Base-by-base conservation (phyloP, 2,329 filamentous ascomycete genomes). In the Berkeleyomyces rouxiae region DNA sequence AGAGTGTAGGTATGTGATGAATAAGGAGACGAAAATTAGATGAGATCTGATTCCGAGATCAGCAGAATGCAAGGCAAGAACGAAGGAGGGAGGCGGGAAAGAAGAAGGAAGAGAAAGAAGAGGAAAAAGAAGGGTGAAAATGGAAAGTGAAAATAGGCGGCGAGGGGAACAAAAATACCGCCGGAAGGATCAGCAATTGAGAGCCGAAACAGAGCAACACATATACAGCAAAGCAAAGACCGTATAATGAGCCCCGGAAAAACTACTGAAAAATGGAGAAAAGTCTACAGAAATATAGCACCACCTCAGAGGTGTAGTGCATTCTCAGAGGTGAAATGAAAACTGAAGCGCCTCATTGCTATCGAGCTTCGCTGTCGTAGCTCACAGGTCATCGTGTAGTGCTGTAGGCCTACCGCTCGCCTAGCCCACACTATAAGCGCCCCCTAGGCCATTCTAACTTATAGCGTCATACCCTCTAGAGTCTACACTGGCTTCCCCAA, bases 1-100 rank as follows among this genome's bases (percentile, higher is more conserved):
- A 63, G 61, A 53, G 61, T 62, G 64, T 58, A 61, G 61, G 62
- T 7, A 57, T 65, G 59, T 42, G 57, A 66, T 63, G 67, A 36
- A 11, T 9, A 40, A 39, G 33, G 44, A 61, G 9, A 37, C n/a
- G 33, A 40, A 49, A 36, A 33, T 31, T 23, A 59, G 31, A 59
- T 4, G 23, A 58, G 40, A 33, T 23, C 23, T 23, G 23, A 23
- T 23, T 23, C 23, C 23, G 23, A 23, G 23, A 39, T 33, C 31
- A 57, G 13, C 2, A 57, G 37, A 57, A 39, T 10, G 13, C 16
- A 49, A 58, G 4, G 23, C 33, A 39, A 53, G 16, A 49, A 31
- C 33, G 39, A 7, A 47, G 33, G 33, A 23, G 9, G 23, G 16
- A 53, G 16, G 16, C 23, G 23, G 10, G 16, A 36, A 57, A 47